phyloP scores from a whole-genome alignment of 495 filamentous ascomycete genomes.

The Hypoxylon trugodes region DNA sequence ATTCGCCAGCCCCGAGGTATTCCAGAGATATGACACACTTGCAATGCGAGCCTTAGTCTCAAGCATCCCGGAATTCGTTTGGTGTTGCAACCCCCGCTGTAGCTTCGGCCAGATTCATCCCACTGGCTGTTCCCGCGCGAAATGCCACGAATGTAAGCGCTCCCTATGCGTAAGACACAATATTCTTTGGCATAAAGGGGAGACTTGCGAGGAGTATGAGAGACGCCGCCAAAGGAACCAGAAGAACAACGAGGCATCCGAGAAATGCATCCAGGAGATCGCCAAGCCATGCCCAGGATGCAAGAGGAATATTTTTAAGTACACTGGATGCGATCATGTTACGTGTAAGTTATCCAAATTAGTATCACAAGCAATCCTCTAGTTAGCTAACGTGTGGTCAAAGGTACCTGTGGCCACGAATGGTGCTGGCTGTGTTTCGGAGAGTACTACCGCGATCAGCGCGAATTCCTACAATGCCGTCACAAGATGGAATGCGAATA shows the following conservation, averaged over 20 bases:
- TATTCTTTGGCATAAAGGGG: constrained; percentile 56
- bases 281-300: constrained; percentile 57
- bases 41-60: constrained; percentile 43
- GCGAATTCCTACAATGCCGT: constrained; percentile 44
- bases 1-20: constrained; percentile 42
- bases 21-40: constrained; percentile 47
- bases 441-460: constrained; percentile 38
- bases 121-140: constrained; percentile 46
- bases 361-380: not conserved
- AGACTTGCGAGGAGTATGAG: constrained; percentile 60
- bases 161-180: constrained; percentile 54
- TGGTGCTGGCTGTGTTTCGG: constrained; percentile 59
- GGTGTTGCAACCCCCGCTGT: constrained; percentile 53
- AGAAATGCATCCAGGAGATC: constrained; percentile 47
- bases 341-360: constrained; percentile 46
- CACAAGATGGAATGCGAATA: constrained; percentile 47
- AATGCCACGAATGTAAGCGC: constrained; percentile 49
- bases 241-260: constrained; percentile 50
- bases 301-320: constrained; percentile 52
- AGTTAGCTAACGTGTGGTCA: not conserved
- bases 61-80: constrained; percentile 49
- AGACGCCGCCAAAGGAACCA: constrained; percentile 36
- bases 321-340: constrained; percentile 60
- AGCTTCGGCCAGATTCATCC: constrained; percentile 55
- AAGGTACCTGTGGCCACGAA: constrained; percentile 53